Base-by-base conservation (phyloP, 345 rosid species). In the Cardamine occulta region DNA sequence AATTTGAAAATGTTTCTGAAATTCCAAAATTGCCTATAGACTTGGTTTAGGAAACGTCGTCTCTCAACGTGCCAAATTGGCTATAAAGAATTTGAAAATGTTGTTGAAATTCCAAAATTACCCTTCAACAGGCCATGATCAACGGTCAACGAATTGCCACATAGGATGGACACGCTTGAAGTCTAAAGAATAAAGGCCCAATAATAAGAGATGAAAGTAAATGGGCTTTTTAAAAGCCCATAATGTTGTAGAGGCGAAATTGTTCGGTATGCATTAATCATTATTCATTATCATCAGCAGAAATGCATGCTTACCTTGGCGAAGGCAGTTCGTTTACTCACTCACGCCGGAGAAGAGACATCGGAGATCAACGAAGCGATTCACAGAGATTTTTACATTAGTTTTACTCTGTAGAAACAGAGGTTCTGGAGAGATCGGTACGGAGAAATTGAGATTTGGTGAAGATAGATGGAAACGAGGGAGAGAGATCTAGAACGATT, bases 401-500 rank as follows among this genome's bases (percentile, higher is more conserved):
- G n/a, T n/a, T n/a, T n/a, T n/a, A n/a, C n/a, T n/a, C n/a, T n/a
- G n/a, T n/a, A n/a, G n/a, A n/a, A n/a, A n/a, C 59, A 55, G 69
- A 48, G 72, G 28, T 39, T 74, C 59, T 74, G 45, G 80, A 80
- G 63, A 70, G 82, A 49, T 60, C 17, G 80, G 73, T 31, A 42
- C 60, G 4, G 47, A 18, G 39, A 55, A 58, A 29, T 31, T 52
- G 57, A 61, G 74, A 49, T 52, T 75, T 75, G 11, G 42, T 2
- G 7, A 60, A 68, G 24, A 72, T 42, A 71, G 73, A 81, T 82
- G 88, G 81, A 75, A 64, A 64, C 82, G 52, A 79, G 76, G 62
- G 85, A 84, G 54, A 76, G 83, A 72, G 86, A 86, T 80, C 73
- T 80, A 14, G 88, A 86, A 47, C 66, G 87, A 59, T 56, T 88